phyloP scores from a whole-genome alignment of 2,329 filamentous ascomycete species.

The Cadophora malorum region DNA sequence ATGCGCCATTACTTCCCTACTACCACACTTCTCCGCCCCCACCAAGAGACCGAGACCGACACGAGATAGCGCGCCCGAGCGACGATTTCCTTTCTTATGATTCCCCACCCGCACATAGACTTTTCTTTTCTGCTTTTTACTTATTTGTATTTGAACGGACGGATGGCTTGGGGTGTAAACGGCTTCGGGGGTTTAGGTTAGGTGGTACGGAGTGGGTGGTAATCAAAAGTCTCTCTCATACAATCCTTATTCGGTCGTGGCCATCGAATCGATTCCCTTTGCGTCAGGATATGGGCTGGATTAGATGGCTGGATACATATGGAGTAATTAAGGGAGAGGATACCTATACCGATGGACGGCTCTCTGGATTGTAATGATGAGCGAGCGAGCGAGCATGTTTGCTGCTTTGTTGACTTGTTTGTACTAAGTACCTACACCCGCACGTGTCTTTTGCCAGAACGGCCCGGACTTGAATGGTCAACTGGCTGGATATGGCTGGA shows the following conservation, averaged over 20 bases:
- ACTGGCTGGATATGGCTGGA: not conserved
- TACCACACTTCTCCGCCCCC: not conserved
- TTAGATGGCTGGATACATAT: not conserved
- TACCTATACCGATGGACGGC: not conserved
- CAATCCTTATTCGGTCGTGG: not conserved
- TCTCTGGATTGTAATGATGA: constrained; percentile 8
- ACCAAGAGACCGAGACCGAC: not conserved
- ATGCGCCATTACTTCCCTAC: constrained; percentile 12
- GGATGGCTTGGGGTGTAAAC: not conserved
- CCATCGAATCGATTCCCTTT: not conserved
- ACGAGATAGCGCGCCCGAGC: not conserved
- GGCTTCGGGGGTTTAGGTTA: not conserved
- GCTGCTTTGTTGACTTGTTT: not conserved
- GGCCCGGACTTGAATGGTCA: not conserved
- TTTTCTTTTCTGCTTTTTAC: constrained; percentile 25
- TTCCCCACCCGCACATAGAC: constrained; percentile 33
- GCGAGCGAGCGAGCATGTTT: not conserved
- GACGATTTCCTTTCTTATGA: constrained; percentile 33
- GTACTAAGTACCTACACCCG: constrained; percentile 5
- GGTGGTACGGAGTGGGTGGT: not conserved
- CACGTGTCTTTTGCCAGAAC: not conserved
- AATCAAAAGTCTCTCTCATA: not conserved
- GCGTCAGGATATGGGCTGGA: not conserved
- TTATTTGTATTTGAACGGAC: constrained; percentile 12
- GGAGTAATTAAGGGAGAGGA: not conserved